A percentile compares a stretch with the other conserved stretches of the same genome.
Conservation (phyloP, 371 early-diverging fungal species). For the Saksenaea oblongispora region DNA sequence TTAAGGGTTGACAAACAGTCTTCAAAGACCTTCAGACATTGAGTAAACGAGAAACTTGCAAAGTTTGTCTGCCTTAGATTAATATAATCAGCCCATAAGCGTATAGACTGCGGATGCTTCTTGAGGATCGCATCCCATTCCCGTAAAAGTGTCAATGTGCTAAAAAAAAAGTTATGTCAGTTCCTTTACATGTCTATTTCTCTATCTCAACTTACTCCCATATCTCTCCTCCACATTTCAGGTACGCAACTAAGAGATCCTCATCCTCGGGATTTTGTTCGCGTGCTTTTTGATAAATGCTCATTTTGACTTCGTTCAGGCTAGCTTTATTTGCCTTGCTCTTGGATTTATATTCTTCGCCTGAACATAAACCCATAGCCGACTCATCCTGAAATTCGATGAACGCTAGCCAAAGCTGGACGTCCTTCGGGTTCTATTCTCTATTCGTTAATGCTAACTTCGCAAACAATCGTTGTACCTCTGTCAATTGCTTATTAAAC, state of each 20-base stretch:
- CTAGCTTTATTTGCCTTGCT: conserved; percentile 43
- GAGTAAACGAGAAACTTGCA: conserved; percentile 63
- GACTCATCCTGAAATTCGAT: conserved; percentile 70
- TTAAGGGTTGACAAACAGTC: conserved; percentile 56
- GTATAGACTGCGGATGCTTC: conserved; percentile 42
- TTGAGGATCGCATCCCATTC: conserved; percentile 75
- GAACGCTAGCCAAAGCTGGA: conserved; percentile 69
- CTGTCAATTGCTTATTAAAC: conserved; percentile 30
- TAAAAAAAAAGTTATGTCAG: conserved; percentile 2
- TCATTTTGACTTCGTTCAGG: conserved; percentile 67
- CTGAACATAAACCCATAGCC: conserved; percentile 24
- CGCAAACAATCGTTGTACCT: conserved; percentile 10
- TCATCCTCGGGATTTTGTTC: conserved; percentile 62
- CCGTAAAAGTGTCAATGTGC: conserved; percentile 56
- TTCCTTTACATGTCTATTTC: background rate
- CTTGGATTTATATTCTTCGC: conserved; percentile 7
- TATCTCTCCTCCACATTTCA: conserved; percentile 58
- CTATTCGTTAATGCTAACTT: background rate
- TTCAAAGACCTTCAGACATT: conserved; percentile 65
- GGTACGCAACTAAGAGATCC: conserved; percentile 57
- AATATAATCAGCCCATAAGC: conserved; percentile 79
- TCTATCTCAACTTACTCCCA: conserved; percentile 58
- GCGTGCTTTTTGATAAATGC: conserved; percentile 77
- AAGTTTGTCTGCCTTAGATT: conserved; percentile 75
- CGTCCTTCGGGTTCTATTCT: conserved; percentile 59